Evolutionary conservation across 805 yeast species (phyloP).

Genomic region (Nakazawaea populi): DNA sequence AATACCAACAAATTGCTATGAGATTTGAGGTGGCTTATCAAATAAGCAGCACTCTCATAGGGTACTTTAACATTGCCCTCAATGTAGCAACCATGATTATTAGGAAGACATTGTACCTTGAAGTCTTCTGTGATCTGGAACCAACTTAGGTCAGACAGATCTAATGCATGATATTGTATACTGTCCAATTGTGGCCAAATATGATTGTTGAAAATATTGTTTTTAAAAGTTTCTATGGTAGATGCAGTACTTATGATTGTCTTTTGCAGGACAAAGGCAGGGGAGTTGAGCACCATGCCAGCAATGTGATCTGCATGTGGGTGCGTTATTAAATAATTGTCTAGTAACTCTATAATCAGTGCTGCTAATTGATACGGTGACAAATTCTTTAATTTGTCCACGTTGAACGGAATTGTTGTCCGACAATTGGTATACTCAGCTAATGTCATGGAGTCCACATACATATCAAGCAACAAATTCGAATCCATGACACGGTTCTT

Average conservation of each 20-base stretch:
- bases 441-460: slow-evolving; percentile 25
- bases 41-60: slow-evolving; percentile 51
- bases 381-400: not conserved
- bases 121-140: slow-evolving; percentile 28
- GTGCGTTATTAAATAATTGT: slow-evolving; percentile 60
- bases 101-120: slow-evolving; percentile 32
- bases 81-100: slow-evolving; percentile 29
- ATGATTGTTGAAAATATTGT: slow-evolving; percentile 61
- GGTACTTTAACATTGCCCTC: slow-evolving; percentile 1
- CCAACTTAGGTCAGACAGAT: slow-evolving; percentile 10
- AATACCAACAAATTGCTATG: slow-evolving; percentile 48
- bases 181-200: slow-evolving; percentile 73
- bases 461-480: slow-evolving; percentile 19
- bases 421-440: slow-evolving; percentile 21
- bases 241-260: slow-evolving; percentile 45
- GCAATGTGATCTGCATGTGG: slow-evolving; percentile 80
- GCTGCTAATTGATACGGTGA: slow-evolving; percentile 12
- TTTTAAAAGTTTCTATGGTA: slow-evolving; percentile 46
- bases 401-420: slow-evolving; percentile 22
- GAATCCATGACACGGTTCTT: not conserved
- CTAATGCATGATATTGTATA: slow-evolving; percentile 15
- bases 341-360: slow-evolving; percentile 28
- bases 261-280: slow-evolving; percentile 40
- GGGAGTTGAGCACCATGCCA: slow-evolving; percentile 67
- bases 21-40: slow-evolving; percentile 34